These are phyloP conservation scores for Diplodia intermedia DNA, from an alignment of 2,329 filamentous ascomycete species.

Conservation along the genomic window DNA sequence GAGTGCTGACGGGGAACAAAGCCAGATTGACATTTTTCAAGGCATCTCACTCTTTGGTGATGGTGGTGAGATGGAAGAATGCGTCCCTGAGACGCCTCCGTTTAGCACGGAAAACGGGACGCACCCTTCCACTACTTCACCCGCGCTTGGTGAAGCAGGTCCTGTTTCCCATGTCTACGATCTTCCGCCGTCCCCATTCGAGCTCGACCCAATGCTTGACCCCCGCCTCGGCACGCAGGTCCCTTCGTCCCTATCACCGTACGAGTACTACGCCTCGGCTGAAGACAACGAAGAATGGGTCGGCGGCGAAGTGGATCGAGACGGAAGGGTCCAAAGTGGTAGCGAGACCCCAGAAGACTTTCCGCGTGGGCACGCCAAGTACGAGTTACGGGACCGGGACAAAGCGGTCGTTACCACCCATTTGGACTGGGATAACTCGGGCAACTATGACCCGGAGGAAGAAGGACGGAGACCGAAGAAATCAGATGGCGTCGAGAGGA, in stretches of 20 bases:
- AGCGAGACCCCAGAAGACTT: not conserved
- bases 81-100: not conserved
- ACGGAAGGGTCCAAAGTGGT: not conserved
- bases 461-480: slow-evolving; percentile 3
- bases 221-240: not conserved
- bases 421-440: slow-evolving; percentile 48
- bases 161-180: not conserved
- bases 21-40: slow-evolving; percentile 9
- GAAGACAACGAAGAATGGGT: not conserved
- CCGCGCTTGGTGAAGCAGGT: not conserved
- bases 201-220: not conserved
- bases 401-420: slow-evolving; percentile 36
- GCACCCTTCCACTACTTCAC: not conserved
- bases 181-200: not conserved
- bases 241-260: not conserved
- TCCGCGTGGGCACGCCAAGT: not conserved
- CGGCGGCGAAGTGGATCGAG: not conserved
- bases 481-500: not conserved
- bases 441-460: slow-evolving; percentile 45
- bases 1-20: not conserved
- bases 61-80: not conserved
- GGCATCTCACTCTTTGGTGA: not conserved
- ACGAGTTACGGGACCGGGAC: not conserved
- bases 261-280: not conserved
- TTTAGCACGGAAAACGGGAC: not conserved